Percentiles rank a stretch among this genome's conserved stretches.
phyloP scores from a whole-genome alignment of 257 asterid species.

The Lithospermum erythrorhizon region DNA sequence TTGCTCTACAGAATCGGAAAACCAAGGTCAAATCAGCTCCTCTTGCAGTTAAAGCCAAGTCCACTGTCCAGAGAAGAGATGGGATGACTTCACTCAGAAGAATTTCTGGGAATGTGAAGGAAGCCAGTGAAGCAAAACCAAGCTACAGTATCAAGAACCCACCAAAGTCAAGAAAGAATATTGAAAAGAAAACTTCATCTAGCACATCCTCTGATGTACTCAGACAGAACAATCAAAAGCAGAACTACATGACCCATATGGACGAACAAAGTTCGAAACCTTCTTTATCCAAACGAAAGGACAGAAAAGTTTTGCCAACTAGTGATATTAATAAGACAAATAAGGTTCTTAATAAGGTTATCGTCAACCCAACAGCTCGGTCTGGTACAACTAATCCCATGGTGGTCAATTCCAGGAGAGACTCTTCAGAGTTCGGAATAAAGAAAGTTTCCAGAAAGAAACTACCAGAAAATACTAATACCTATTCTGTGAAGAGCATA shows the following conservation, averaged over 20 bases:
- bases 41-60: constrained; percentile 44
- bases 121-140: constrained; percentile 28
- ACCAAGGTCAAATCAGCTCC: constrained; percentile 50
- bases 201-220: constrained; percentile 56
- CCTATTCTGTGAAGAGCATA: constrained; percentile 26
- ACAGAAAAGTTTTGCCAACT: constrained; percentile 34
- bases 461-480: constrained; percentile 20
- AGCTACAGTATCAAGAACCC: constrained; percentile 25
- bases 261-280: constrained; percentile 29
- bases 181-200: constrained; percentile 35
- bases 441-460: constrained; percentile 42
- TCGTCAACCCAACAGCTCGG: constrained; percentile 37
- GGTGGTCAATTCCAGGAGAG: constrained; percentile 52
- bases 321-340: constrained; percentile 26
- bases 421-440: constrained; percentile 30
- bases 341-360: constrained; percentile 47
- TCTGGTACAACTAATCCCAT: constrained; percentile 42
- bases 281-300: constrained; percentile 34
- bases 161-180: constrained; percentile 34
- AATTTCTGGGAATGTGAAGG: constrained; percentile 44
- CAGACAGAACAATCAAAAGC: constrained; percentile 79
- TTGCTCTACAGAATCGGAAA: constrained; percentile 39
- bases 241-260: constrained; percentile 45
- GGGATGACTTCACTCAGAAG: constrained; percentile 25
- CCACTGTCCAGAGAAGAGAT: constrained; percentile 52